These are phyloP conservation scores for Chloris gayana DNA, from an alignment of 176 grass and related monocot genomes.

Conservation along the genomic window DNA sequence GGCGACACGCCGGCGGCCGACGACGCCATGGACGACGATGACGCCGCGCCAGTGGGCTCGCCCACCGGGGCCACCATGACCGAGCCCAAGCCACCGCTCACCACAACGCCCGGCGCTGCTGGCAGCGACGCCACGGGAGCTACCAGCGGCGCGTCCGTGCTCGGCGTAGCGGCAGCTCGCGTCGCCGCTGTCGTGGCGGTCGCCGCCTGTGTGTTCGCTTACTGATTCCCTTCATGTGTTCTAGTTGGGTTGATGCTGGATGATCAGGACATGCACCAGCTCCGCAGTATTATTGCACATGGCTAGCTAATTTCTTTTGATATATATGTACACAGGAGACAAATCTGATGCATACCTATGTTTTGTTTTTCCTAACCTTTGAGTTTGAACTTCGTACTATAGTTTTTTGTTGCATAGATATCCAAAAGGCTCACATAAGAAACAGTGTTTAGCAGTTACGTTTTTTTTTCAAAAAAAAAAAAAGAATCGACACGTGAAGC, in stretches of 20 bases:
- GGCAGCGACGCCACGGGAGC: not conserved
- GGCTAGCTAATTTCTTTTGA: not conserved
- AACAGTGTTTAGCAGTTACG: not conserved
- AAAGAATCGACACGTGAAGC: not conserved
- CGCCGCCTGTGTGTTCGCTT: slow-evolving; percentile 23
- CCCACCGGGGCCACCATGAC: slow-evolving; percentile 52
- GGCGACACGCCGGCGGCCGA: slow-evolving; percentile 35
- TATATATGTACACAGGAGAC: not conserved
- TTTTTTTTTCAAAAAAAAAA: too few relatives aligned
- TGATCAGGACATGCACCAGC: not conserved
- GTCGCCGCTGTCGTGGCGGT: not conserved
- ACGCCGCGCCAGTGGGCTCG: slow-evolving; percentile 43
- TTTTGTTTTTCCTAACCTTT: not conserved
- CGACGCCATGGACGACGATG: slow-evolving; percentile 44
- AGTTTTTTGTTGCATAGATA: not conserved
- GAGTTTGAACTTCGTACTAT: too few relatives aligned
- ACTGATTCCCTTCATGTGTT: slow-evolving; percentile 10
- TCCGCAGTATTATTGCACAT: not conserved
- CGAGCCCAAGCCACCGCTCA: slow-evolving; percentile 19
- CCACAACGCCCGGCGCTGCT: slow-evolving; percentile 18
- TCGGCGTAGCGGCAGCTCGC: not conserved
- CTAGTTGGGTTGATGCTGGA: not conserved
- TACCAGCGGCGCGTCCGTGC: slow-evolving; percentile 9
- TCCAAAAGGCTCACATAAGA: not conserved
- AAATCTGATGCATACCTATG: not conserved